Conservation (phyloP, 169 alveolate species). For the Eimeria necatrix region DNA sequence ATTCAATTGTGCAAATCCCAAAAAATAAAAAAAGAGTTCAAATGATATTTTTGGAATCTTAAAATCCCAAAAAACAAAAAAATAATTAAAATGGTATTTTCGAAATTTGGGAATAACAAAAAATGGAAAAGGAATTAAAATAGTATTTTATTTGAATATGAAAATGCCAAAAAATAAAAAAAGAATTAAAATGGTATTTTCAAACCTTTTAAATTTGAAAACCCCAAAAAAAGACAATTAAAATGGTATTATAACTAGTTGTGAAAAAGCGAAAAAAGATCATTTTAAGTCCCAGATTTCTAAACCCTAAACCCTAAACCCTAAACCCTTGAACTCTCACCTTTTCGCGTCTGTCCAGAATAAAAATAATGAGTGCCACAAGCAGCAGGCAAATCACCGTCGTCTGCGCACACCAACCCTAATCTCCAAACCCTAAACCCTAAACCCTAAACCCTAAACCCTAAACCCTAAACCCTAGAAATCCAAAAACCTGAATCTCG, state of each 20-base stretch:
- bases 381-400: conserved; percentile 70
- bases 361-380: conserved; percentile 64
- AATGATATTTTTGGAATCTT: no score
- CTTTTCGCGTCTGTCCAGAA: conserved; percentile 75
- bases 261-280: not conserved
- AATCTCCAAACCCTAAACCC: no score
- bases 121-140: no score
- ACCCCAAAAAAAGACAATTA: no score
- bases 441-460: no score
- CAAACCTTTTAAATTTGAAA: no score
- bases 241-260: not conserved
- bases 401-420: conserved; percentile 34
- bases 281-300: not conserved
- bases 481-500: no score
- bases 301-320: no score
- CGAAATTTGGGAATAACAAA: not conserved
- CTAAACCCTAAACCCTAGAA: no score
- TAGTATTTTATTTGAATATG: not conserved
- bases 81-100: not conserved
- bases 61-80: no score
- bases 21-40: not conserved
- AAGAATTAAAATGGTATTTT: not conserved
- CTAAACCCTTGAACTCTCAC: not conserved
- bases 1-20: not conserved
- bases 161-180: not conserved